These are phyloP conservation scores for Naganishia liquefaciens DNA, from an alignment of 1,284 basidiomycete species.

Conservation along the genomic window DNA sequence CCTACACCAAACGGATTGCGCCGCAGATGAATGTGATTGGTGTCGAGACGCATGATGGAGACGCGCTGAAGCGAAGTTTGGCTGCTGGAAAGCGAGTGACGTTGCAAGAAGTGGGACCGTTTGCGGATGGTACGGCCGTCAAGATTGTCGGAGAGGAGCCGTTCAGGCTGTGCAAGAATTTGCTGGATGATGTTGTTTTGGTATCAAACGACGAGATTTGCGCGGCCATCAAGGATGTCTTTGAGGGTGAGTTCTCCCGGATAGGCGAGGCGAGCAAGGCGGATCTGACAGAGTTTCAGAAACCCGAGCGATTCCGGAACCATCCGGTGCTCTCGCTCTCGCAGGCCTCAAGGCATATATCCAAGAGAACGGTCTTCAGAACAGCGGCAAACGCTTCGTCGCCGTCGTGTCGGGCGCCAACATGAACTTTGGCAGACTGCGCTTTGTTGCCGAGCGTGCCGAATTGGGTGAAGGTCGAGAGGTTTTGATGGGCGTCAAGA, in stretches of 20 bases:
- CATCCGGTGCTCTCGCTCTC: conserved; percentile 90
- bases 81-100: conserved; percentile 76
- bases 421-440: conserved; percentile 96
- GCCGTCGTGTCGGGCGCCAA: conserved; percentile 94
- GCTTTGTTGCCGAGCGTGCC: conserved; percentile 97
- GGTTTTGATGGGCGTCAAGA: conserved; percentile 85
- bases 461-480: conserved; percentile 95
- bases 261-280: background rate
- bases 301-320: conserved; percentile 91
- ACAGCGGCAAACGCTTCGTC: conserved; percentile 82
- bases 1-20: conserved; percentile 93
- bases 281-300: conserved; percentile 59
- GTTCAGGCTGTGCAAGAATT: conserved; percentile 83
- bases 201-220: conserved; percentile 96
- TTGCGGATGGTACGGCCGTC: conserved; percentile 99
- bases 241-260: conserved; percentile 72
- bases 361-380: conserved; percentile 72
- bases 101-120: conserved; percentile 88
- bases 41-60: conserved; percentile 93
- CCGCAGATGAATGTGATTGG: conserved; percentile 84
- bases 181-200: conserved; percentile 81
- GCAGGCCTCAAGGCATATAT: conserved; percentile 93
- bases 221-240: conserved; percentile 98
- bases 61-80: conserved; percentile 84
- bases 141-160: conserved; percentile 92